Base-by-base conservation (phyloP, 1,284 basidiomycete genomes). In the Moesziomyces antarcticus region DNA sequence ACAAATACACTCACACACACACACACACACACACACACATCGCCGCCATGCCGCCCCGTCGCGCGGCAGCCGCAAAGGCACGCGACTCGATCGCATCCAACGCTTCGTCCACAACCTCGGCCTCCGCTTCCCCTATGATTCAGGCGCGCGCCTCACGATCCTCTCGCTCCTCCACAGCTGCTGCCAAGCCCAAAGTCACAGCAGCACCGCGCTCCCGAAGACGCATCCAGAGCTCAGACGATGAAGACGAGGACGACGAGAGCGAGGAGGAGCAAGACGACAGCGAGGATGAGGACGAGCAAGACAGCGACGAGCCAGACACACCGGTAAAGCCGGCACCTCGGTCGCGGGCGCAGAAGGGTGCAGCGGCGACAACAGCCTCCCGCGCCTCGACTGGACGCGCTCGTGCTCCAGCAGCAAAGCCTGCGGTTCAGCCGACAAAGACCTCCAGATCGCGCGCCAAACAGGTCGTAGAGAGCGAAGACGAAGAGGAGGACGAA, bases 41-140 rank as follows among this genome's bases (percentile, higher is more conserved):
- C n/a, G n/a, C n/a, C n/a, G n/a, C n/a, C 25, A 67, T 69, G 66
- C 71, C 71, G 33, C 71, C 62, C 30, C 61, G 66, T 25, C 58
- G 66, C 43, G 72, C 67, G 21, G 62, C 72, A 20, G 67, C 72
- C 27, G 52, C 51, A 20, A 70, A 71, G 53, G 58, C 72, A 37
- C 66, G 72, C 59, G 56, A 66, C 27, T 74, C 72, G 35, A 51
- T 58, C 50, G 56, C 58, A 41, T 74, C 72, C 47, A 61, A 45
- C n/a, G 48, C 51, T 14, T 57, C 59, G 0, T 58, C 67, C 10
- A 41, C 52, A 40, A 50, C 62, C 3, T 60, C 63, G 11, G 33
- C 37, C 3, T 58, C 58, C 13, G 35, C 58, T 8, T 65, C 71
- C 6, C 60, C 66, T 13, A 49, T 59, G n/a, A 49, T 44, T 6